Evolutionary conservation across 2,329 filamentous ascomycete species (phyloP).

Genomic region (Mollisiaceae sp.): DNA sequence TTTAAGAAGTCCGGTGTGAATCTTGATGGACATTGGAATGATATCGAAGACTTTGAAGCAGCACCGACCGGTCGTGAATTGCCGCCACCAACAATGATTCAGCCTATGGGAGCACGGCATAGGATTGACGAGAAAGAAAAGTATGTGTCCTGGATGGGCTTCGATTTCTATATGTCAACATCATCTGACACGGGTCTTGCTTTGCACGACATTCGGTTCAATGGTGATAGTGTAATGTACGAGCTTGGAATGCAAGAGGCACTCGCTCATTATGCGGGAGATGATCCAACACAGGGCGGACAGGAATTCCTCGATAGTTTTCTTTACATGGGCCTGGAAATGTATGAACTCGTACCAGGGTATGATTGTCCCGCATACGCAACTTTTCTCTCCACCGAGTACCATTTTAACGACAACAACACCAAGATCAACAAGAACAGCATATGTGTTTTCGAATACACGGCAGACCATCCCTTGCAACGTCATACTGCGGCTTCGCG

Average conservation of each 20-base stretch:
- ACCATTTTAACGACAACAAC: slow-evolving; percentile 48
- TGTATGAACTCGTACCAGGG: slow-evolving; percentile 38
- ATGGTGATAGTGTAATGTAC: slow-evolving; percentile 48
- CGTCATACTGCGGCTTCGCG: slow-evolving; percentile 52
- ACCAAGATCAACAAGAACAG: slow-evolving; percentile 53
- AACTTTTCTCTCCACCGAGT: slow-evolving; percentile 54
- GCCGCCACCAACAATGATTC: slow-evolving; percentile 24
- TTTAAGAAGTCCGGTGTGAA: slow-evolving; percentile 26
- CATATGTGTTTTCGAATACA: slow-evolving; percentile 61
- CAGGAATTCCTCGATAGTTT: slow-evolving; percentile 42
- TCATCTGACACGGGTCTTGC: slow-evolving; percentile 53
- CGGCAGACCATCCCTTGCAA: slow-evolving; percentile 54
- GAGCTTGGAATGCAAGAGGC: slow-evolving; percentile 61
- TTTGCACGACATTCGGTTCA: slow-evolving; percentile 58
- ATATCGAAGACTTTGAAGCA: slow-evolving; percentile 21
- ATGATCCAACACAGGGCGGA: slow-evolving; percentile 36
- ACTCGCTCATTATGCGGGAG: slow-evolving; percentile 40
- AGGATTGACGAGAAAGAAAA: slow-evolving; percentile 24
- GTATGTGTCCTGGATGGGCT: slow-evolving; percentile 25
- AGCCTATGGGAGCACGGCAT: slow-evolving; percentile 31
- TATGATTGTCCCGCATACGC: slow-evolving; percentile 55
- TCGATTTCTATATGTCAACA: slow-evolving; percentile 55
- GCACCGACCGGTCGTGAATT: slow-evolving; percentile 12
- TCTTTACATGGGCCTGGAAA: slow-evolving; percentile 40
- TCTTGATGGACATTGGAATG: slow-evolving; percentile 27